Conservation (phyloP, 176 grass and related monocot genomes). For the Bonia amplexicaulis region DNA sequence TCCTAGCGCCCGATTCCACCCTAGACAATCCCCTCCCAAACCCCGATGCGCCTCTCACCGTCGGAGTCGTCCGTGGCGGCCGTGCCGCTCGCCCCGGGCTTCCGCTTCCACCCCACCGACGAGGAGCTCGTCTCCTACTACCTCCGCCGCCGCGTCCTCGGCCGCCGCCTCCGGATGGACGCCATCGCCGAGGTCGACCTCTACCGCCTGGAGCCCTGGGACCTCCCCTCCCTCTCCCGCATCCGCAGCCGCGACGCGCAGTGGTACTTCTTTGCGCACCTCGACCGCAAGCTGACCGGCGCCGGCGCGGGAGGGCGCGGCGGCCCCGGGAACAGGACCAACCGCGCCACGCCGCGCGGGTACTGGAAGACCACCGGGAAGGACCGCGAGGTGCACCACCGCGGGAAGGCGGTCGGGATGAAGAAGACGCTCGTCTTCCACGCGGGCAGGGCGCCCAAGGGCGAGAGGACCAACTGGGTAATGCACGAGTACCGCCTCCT, state of each 20-base stretch:
- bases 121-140: conserved; percentile 93
- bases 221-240: conserved; percentile 68
- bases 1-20: too few relatives aligned
- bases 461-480: conserved; percentile 85
- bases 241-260: conserved; percentile 89
- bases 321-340: conserved; percentile 53
- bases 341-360: conserved; percentile 67
- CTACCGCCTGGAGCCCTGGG: conserved; percentile 90
- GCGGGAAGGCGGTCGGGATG: conserved; percentile 57
- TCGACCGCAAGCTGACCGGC: conserved; percentile 78
- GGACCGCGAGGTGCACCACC: conserved; percentile 70
- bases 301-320: conserved; percentile 37
- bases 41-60: not conserved
- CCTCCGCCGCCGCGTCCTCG: conserved; percentile 61
- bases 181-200: conserved; percentile 93
- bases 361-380: conserved; percentile 99
- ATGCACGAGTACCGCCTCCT: conserved; percentile 92
- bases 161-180: conserved; percentile 56
- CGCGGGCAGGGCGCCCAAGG: conserved; percentile 70
- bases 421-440: conserved; percentile 99
- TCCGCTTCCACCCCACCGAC: conserved; percentile 76
- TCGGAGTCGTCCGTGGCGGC: not conserved
- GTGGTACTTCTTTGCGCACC: conserved; percentile 91
- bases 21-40: not conserved
- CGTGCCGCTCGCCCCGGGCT: conserved; percentile 34